phyloP scores from a whole-genome alignment of 2,329 filamentous ascomycete genomes.

The Stachybotrys chartarum region DNA sequence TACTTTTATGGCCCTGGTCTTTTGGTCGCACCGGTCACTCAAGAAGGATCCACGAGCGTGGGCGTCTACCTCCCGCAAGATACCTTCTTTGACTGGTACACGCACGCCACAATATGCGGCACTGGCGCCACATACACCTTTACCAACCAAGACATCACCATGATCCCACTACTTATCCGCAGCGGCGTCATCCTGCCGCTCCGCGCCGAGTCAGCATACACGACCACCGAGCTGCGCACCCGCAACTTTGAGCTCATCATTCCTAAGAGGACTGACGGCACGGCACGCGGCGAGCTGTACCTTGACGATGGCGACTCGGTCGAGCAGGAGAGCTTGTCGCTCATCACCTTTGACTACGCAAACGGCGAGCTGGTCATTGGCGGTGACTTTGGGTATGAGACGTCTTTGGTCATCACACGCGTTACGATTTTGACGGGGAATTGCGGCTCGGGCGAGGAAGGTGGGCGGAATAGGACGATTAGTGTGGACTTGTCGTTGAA shows the following conservation, averaged over 20 bases:
- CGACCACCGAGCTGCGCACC: slow-evolving; percentile 55
- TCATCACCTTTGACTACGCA: slow-evolving; percentile 52
- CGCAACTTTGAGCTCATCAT: slow-evolving; percentile 66
- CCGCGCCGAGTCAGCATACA: slow-evolving; percentile 49
- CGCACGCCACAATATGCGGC: slow-evolving; percentile 34
- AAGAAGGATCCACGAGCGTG: slow-evolving; percentile 35
- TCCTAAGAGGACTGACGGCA: slow-evolving; percentile 54
- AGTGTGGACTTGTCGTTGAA: not conserved
- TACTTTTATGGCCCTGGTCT: slow-evolving; percentile 43
- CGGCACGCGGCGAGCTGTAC: slow-evolving; percentile 62
- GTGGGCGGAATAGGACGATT: not conserved
- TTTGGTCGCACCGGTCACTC: slow-evolving; percentile 41
- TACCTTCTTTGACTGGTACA: slow-evolving; percentile 47
- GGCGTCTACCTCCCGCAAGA: slow-evolving; percentile 41
- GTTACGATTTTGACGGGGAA: slow-evolving; percentile 37
- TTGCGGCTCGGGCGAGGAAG: not conserved
- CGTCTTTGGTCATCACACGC: slow-evolving; percentile 34
- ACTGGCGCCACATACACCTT: slow-evolving; percentile 26
- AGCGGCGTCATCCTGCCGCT: slow-evolving; percentile 59
- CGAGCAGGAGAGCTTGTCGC: slow-evolving; percentile 45
- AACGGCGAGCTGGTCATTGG: slow-evolving; percentile 40
- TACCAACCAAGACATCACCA: slow-evolving; percentile 29
- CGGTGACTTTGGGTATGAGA: slow-evolving; percentile 48
- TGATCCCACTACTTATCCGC: slow-evolving; percentile 61
- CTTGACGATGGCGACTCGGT: slow-evolving; percentile 70